Base-by-base conservation (phyloP, 805 yeast species). In the Suhomyces emberorum region DNA sequence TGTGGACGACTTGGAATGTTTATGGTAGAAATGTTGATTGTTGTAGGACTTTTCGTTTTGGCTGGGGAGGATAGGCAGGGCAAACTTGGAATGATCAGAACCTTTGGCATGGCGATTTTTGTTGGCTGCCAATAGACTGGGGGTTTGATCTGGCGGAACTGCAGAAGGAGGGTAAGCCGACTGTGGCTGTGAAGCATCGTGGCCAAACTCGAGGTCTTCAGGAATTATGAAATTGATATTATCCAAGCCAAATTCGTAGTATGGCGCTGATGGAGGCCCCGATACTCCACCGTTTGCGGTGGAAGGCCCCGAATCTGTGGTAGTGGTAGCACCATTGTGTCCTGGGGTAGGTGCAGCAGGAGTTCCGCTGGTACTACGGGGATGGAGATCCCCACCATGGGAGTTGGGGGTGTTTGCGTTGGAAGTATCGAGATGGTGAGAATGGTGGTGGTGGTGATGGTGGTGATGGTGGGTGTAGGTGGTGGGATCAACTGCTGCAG, bases 21-120 rank as follows among this genome's bases (percentile, higher is more conserved):
- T 61, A 36, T 67, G 71, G 41, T 49, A 60, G 35, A 51, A 62
- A 46, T 67, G 72, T 43, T 66, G 70, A 38, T 63, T 59, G 41
- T 68, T 65, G 51, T 54, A 67, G 5, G 69, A 61, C 39, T 55
- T 60, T 29, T 60, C 67, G 43, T 66, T 64, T 39, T 67, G 73
- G 29, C 70, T 58, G 1, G 72, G 72, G 25, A 67, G 51, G 11
- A 66, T 57, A 1, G 72, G 73, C 30, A 66, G 59, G 9, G 46
- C 45, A 31, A 61, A 49, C n/a, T 32, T 32, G 26, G 25, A 16
- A 16, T 37, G 35, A 15, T 30, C 30, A 11, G 28, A 35, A n/a
- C 12, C 10, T n/a, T 30, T 15, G 8, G 34, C 43, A n/a, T 28
- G 11, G 4, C 25, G 20, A 23, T 31, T 21, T 26, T 38, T 39